Percentiles rank a stretch among this genome's conserved stretches.
Conservation (phyloP, 139 green algal species). For the Chlorella sp. region DNA sequence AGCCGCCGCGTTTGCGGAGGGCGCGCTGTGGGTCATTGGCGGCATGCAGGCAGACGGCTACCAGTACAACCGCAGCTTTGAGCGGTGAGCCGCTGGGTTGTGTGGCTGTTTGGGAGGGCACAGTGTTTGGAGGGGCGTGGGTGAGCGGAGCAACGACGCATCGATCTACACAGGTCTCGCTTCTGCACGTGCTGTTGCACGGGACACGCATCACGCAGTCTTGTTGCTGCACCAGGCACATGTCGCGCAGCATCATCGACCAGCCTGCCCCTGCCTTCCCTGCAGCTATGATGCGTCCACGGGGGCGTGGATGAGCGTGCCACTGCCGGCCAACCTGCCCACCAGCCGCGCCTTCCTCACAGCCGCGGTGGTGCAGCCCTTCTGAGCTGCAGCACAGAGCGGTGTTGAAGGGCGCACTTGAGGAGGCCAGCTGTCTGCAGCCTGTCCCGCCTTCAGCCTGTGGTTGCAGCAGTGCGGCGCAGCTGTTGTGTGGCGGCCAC, state of each 20-base stretch:
- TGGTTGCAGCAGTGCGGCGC: no score
- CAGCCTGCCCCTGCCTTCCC: background rate
- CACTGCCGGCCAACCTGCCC: background rate
- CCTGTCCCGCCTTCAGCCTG: no score
- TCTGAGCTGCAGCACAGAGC: no score
- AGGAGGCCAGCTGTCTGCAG: no score
- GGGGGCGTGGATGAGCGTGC: constrained; percentile 27
- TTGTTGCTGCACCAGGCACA: no score
- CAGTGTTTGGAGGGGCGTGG: background rate
- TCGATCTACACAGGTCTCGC: background rate
- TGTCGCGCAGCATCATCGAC: no score
- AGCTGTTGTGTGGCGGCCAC: no score
- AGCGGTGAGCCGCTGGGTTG: constrained; percentile 17
- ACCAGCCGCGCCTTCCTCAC: constrained; percentile 42
- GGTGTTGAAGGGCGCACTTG: no score
- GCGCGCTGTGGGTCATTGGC: constrained; percentile 30
- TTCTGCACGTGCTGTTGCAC: background rate
- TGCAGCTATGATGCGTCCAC: background rate
- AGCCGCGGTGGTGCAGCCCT: constrained; percentile 32
- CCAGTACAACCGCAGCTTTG: constrained; percentile 40
- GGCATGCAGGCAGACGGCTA: constrained; percentile 34
- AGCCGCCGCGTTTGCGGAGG: constrained; percentile 23
- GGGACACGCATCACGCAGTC: no score
- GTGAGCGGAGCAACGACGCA: background rate
- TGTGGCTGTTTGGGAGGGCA: background rate